Base-by-base conservation (phyloP, 208 protist genomes). In the Trypanosomatidae sp. region DNA sequence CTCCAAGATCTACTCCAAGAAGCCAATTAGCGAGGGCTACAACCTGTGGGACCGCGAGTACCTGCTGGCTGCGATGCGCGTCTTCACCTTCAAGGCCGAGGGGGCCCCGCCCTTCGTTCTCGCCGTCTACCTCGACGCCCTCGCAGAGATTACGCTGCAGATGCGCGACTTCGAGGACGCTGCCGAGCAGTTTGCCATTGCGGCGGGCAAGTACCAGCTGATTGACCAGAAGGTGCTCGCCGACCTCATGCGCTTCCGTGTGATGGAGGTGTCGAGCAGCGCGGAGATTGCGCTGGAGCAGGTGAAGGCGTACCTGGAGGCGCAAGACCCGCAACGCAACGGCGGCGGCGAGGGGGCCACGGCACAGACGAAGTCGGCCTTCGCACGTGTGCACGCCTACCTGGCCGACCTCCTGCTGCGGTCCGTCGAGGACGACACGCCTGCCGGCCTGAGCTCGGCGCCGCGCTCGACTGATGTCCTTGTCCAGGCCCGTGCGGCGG, bases 21-120 rank as follows among this genome's bases (percentile, higher is more conserved):
- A 92, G 68, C 82, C 89, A 13, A 93, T 97, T 58, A 86, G 86
- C 62, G 93, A 97, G 78, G 93, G 93, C 15, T 97, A 92, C 81
- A 81, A 90, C 47, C 79, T 97, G 33, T 97, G 93, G 91, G 93
- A 97, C 76, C 74, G 87, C 66, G 93, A 90, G 66, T 97, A 97
- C 84, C 85, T 87, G 19, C 81, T 97, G 52, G 91, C 90, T 49
- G 91, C 93, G 15, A 84, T 97, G 64, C 89, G 93, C 41, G 78
- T 97, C 50, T 96, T 97, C 73, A 87, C 89, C 52, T 97, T 95
- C 77, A 97, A 97, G 76, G 79, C 85, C 0, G 93, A 97, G 59
- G 84, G 83, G n/a, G 86, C 90, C 8, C 90, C 89, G 39, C 93
- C 93, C 58, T 97, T 97, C 72, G 88, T 95, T 76, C 74, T 96